Conservation (phyloP, 2,329 filamentous ascomycete species). For the Dryadomyces quercus-mongolicae region DNA sequence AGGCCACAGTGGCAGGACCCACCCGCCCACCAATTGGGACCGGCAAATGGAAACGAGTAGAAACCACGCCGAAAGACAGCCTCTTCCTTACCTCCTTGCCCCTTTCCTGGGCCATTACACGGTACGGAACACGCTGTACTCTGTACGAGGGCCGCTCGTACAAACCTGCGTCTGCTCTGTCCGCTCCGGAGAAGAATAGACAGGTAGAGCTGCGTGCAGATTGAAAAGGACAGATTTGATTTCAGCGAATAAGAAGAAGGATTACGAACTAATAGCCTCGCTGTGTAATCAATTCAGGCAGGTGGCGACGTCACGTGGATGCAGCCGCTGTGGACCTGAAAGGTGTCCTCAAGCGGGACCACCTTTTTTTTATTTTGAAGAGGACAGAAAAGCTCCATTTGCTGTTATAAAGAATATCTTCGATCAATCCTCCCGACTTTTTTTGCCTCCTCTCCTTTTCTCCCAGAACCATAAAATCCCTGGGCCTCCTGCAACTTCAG, state of each 20-base stretch:
- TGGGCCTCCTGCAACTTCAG: background rate
- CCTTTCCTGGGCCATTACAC: no score
- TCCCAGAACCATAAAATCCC: background rate
- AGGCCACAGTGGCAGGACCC: slow-evolving; percentile 13
- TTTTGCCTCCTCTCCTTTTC: background rate
- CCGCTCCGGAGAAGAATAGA: no score
- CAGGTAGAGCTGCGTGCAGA: no score
- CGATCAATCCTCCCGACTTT: background rate
- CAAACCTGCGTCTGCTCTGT: no score
- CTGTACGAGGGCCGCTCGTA: no score
- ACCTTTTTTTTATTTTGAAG: slow-evolving; percentile 8
- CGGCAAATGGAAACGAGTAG: slow-evolving; percentile 1
- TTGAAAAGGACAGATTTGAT: no score
- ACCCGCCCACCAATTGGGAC: background rate
- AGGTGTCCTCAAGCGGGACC: slow-evolving; percentile 14
- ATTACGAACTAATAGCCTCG: background rate
- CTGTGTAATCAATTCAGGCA: background rate
- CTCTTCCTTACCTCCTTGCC: no score
- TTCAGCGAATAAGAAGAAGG: no score
- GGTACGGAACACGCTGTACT: no score
- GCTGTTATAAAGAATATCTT: slow-evolving; percentile 3
- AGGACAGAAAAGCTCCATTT: slow-evolving; percentile 10
- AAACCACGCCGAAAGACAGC: background rate
- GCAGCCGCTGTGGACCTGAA: slow-evolving; percentile 7
- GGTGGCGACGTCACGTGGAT: slow-evolving; percentile 1